These are phyloP conservation scores for Solanum hybrid DNA, from an alignment of 305 asterid genomes.

Conservation along the genomic window DNA sequence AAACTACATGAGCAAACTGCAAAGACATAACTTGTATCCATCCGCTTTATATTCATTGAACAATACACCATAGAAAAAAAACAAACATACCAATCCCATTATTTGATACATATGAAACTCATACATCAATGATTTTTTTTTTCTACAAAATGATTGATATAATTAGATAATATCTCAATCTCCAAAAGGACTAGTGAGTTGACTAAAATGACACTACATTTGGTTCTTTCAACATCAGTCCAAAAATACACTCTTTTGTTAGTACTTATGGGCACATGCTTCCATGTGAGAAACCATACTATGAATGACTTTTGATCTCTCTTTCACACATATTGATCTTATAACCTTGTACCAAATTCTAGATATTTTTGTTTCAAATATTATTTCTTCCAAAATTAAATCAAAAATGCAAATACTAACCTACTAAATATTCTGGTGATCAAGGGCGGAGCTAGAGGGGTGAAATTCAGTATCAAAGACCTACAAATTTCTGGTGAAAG, in stretches of 20 bases:
- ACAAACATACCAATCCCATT: not conserved
- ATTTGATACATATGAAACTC: not conserved
- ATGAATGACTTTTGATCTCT: conserved; percentile 22
- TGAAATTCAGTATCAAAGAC: not conserved
- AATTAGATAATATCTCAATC: not conserved
- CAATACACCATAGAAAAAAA: not conserved
- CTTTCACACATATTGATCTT: not conserved
- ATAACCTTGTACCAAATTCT: not conserved
- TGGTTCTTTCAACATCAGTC: conserved; percentile 38
- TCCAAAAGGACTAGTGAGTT: conserved; percentile 21
- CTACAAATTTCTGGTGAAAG: accelerated
- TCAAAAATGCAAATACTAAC: not conserved
- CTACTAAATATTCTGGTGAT: not conserved
- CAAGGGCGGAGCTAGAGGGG: not conserved
- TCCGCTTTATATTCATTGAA: not conserved
- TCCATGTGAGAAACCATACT: conserved; percentile 41
- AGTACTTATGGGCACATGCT: conserved; percentile 39
- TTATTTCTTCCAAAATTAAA: not conserved
- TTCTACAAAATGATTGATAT: not conserved
- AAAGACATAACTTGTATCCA: not conserved
- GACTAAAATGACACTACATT: conserved; percentile 34
- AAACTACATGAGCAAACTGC: not conserved
- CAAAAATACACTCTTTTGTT: conserved; percentile 38
- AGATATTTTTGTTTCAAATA: not conserved
- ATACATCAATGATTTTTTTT: not conserved